Base-by-base conservation (phyloP, 2,329 filamentous ascomycete genomes). In the Beauveria scarabaeidicola region DNA sequence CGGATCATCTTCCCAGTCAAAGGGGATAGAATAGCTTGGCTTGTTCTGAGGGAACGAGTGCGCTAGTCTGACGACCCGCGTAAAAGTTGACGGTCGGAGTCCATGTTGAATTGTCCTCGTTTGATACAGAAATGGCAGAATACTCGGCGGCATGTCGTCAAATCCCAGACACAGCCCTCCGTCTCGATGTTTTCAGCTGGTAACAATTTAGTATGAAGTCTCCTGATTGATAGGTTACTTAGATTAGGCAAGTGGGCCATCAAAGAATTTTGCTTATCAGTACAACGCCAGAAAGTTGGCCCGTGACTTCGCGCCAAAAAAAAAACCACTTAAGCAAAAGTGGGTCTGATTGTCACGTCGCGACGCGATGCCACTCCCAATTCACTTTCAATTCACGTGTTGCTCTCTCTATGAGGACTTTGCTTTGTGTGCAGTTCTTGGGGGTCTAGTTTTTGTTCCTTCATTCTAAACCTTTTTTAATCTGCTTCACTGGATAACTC, bases 51-150 rank as follows among this genome's bases (percentile, higher is more conserved):
- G 50, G 59, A 65, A 41, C 15, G 62, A 19, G 52, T 67, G 61
- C 10, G 66, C 66, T 48, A 63, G 58, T 60, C 65, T 63, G 59
- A 66, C 44, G 52, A 63, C 56, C 23, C 61, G 51, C 58, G 66
- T 66, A 62, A 61, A 67, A 17, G 61, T 64, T 52, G 64, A 68
- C 56, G 58, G 61, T 43, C 68, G 68, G 11, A 69, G 63, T 38
- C 66, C 66, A 4, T 68, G 68, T 23, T 70, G 67, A 13, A 75
- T 78, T 0, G 88, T 90, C 61, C 80, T 76, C 5, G 88, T 91
- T 64, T 89, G 86, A 68, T 90, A 91, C 7, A 91, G 77, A 60
- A 91, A 91, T 0, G 87, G 85, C 5, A 85, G 73, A 15, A 84
- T 71, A 7, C 81, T 79, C 2, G 76, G 50, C 8, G 50, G 50